phyloP scores from a whole-genome alignment of 495 filamentous ascomycete species.

The Aspergillus nidulans region DNA sequence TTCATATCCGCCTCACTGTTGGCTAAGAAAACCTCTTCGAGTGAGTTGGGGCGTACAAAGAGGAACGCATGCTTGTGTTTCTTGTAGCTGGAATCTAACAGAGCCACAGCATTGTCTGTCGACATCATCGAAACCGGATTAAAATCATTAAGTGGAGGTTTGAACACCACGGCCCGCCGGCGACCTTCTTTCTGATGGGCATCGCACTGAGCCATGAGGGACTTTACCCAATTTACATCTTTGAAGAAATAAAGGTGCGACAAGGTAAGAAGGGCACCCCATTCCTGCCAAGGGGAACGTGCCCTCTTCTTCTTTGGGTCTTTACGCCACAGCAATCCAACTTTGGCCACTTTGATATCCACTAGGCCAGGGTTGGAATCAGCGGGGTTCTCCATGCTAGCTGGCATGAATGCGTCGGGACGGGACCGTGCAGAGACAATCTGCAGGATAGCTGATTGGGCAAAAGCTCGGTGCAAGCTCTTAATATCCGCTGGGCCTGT shows the following conservation, averaged over 20 bases:
- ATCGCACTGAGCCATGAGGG: slow-evolving; percentile 80
- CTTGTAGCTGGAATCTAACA: slow-evolving; percentile 81
- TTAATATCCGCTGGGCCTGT: slow-evolving; percentile 67
- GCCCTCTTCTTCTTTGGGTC: slow-evolving; percentile 91
- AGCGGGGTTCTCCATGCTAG: slow-evolving; percentile 75
- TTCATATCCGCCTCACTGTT: slow-evolving; percentile 88
- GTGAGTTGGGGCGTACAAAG: slow-evolving; percentile 79
- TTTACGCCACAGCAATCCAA: slow-evolving; percentile 93
- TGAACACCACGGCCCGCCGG: slow-evolving; percentile 69
- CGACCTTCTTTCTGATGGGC: slow-evolving; percentile 59
- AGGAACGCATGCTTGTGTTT: slow-evolving; percentile 96
- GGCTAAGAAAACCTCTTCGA: slow-evolving; percentile 89
- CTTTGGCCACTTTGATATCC: slow-evolving; percentile 95
- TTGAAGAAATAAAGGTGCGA: slow-evolving; percentile 96
- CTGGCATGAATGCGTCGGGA: slow-evolving; percentile 91
- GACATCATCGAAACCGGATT: slow-evolving; percentile 91
- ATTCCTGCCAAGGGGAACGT: slow-evolving; percentile 96
- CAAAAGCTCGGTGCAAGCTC: slow-evolving; percentile 79
- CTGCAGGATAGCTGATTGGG: slow-evolving; percentile 83
- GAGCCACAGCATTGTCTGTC: slow-evolving; percentile 83
- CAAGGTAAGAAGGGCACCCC: slow-evolving; percentile 91
- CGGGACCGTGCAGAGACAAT: slow-evolving; percentile 90
- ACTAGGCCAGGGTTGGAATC: slow-evolving; percentile 91
- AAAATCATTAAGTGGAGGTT: slow-evolving; percentile 82
- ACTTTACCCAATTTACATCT: slow-evolving; percentile 88